Percentiles rank a stretch among this genome's conserved stretches.
Conservation (phyloP, 106 monocot species). For the Amphibolis antarctica region DNA sequence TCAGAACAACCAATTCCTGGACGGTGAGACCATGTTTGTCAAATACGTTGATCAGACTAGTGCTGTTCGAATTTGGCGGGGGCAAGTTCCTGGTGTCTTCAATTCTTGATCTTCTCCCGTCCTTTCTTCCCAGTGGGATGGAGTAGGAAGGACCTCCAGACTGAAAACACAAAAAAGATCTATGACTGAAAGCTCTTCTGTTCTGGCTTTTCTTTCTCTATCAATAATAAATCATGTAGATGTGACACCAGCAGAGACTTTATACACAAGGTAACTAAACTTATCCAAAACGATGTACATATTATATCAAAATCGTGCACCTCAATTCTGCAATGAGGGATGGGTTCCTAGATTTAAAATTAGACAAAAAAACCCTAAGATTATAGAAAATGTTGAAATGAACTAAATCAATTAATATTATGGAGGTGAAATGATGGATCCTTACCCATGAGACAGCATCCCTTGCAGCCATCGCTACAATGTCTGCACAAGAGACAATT, state of each 20-base stretch:
- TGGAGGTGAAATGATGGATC: background rate
- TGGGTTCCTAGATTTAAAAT: too few relatives aligned
- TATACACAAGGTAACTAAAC: too few relatives aligned
- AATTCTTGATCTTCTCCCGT: slow-evolving; percentile 65
- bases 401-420: too few relatives aligned
- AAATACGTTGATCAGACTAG: slow-evolving; percentile 48
- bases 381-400: too few relatives aligned
- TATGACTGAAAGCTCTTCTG: too few relatives aligned
- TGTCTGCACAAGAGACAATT: slow-evolving; percentile 69
- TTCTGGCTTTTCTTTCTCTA: too few relatives aligned
- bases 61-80: slow-evolving; percentile 39
- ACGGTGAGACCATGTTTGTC: slow-evolving; percentile 48
- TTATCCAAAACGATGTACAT: too few relatives aligned
- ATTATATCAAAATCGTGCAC: too few relatives aligned
- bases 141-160: slow-evolving; percentile 69
- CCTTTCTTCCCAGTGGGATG: slow-evolving; percentile 53
- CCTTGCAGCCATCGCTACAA: slow-evolving; percentile 61
- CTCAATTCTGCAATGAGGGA: too few relatives aligned
- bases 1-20: slow-evolving; percentile 51
- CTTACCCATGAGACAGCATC: slow-evolving; percentile 60
- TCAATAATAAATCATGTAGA: too few relatives aligned
- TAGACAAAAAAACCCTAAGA: too few relatives aligned
- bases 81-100: slow-evolving; percentile 68
- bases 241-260: too few relatives aligned
- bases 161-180: slow-evolving; percentile 15